A percentile compares a stretch with the other conserved stretches of the same genome.
These are phyloP conservation scores for Globisporangium emineosum DNA, from an alignment of 352 stramenopile species.

Conservation along the genomic window DNA sequence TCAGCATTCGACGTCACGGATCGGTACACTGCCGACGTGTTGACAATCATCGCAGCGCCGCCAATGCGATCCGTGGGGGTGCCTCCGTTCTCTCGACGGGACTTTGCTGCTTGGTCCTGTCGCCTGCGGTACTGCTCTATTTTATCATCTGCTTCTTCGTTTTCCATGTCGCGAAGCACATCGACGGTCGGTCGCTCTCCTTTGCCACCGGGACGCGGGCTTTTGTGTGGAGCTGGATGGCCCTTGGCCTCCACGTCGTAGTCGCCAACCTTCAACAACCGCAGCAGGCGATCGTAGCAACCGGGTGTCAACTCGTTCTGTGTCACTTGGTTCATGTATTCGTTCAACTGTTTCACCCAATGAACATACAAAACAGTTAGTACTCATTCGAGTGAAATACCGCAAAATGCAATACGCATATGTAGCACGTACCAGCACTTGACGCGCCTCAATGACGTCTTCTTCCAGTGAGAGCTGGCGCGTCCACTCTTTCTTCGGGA, in stretches of 20 bases:
- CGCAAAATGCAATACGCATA: not conserved
- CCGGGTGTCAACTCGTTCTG: slow-evolving; percentile 34
- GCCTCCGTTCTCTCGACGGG: not conserved
- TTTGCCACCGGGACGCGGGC: slow-evolving; percentile 4
- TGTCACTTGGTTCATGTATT: slow-evolving; percentile 65
- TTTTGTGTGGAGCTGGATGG: slow-evolving; percentile 10
- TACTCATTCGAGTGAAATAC: not conserved
- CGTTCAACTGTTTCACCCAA: slow-evolving; percentile 41
- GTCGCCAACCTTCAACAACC: slow-evolving; percentile 57
- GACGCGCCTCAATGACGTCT: slow-evolving; percentile 59
- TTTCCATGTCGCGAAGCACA: slow-evolving; percentile 17
- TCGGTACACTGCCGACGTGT: slow-evolving; percentile 16
- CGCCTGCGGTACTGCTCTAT: slow-evolving; percentile 2
- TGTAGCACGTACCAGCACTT: slow-evolving; percentile 50
- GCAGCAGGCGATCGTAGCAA: slow-evolving; percentile 45
- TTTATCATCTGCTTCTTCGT: slow-evolving; percentile 13
- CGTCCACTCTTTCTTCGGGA: slow-evolving; percentile 58
- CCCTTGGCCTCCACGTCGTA: slow-evolving; percentile 33
- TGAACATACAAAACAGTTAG: not conserved
- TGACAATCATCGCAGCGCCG: slow-evolving; percentile 18
- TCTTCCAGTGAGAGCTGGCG: slow-evolving; percentile 45
- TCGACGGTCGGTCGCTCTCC: slow-evolving; percentile 22
- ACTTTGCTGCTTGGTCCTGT: slow-evolving; percentile 10
- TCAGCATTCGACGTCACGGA: slow-evolving; percentile 27
- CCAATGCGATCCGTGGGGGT: slow-evolving; percentile 13